Evolutionary conservation across 1,284 basidiomycete genomes (phyloP).

Genomic region (Ganoderma meredithae): DNA sequence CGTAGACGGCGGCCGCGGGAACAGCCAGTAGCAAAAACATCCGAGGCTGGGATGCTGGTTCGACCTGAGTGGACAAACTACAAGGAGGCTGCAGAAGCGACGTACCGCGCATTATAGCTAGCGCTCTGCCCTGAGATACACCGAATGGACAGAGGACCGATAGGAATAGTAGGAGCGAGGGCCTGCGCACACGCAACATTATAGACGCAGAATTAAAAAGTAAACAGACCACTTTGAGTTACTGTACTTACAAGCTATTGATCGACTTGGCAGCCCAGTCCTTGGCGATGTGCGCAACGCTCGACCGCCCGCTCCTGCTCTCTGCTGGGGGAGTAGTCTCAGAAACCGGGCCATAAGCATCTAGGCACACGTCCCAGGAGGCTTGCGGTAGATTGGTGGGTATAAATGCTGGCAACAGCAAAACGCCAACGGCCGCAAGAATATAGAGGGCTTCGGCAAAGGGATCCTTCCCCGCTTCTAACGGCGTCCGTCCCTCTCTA

Average conservation of each 20-base stretch:
- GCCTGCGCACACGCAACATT: not conserved
- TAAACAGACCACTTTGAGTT: not conserved
- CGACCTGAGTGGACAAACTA: too few species aligned
- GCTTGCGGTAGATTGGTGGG: not conserved
- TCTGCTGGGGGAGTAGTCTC: not conserved
- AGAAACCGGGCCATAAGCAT: not conserved
- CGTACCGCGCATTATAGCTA: not conserved
- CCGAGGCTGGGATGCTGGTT: not conserved
- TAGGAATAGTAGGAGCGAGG: not conserved
- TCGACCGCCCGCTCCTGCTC: not conserved
- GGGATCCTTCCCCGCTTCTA: not conserved
- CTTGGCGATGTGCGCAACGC: not conserved
- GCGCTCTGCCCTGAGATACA: not conserved
- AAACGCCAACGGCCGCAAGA: not conserved
- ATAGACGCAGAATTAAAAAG: not conserved
- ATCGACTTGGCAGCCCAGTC: not conserved
- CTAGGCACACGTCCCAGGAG: not conserved
- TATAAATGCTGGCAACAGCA: not conserved
- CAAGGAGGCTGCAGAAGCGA: too few species aligned
- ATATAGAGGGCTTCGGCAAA: not conserved
- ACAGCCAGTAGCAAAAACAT: not conserved
- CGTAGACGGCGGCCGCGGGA: not conserved
- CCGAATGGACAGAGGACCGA: not conserved
- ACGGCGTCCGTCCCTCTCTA: not conserved
- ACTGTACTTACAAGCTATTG: not conserved